Evolutionary conservation across 2,329 filamentous ascomycete species (phyloP), one percentile per base, ranked within the genome.

Genomic region (Epichloe gansuensis): DNA sequence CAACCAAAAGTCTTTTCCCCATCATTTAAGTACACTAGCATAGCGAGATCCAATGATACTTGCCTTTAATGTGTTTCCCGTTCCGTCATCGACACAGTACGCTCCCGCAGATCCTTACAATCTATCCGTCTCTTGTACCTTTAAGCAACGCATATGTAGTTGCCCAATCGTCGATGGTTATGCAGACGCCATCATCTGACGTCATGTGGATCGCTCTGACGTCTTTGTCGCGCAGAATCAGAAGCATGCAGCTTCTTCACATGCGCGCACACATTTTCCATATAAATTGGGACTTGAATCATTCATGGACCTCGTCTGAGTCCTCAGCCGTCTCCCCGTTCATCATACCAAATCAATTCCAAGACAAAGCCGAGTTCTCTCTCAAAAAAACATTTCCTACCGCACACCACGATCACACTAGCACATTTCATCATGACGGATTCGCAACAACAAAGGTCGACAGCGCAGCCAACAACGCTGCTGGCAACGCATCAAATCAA

Each of bases 401-500:
- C 28, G 28, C 28, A 21, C 15, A 13, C 11, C 13, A 39, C 3
- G 4, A 35, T 12, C 43, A 59, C 54, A 52, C 52, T 53, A 17
- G 38, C 52, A 55, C 51, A 39, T 49, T 55, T 11, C 51, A 55
- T 23, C 41, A 55, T 55, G 54, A 28, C 51, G 5, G 46, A 47
- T 41, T 28, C 52, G 28, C 25, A 48, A 8, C 50, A 53, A 48
- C 17, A 17, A 42, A 55, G 25, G 35, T 42, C 11, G 37, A 41
- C 17, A 52, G 50, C 50, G 42, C 50, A 11, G 47, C 47, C 28
- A 50, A 52, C 21, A 55, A 52, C 38, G 54, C 51, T 5, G 34
- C 45, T 17, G 34, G 43, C 11, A 48, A 46, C 8, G 28, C 49
- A n/a, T 52, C 53, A 15, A 62, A 56, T 45, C 59, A 59, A 54